phyloP scores from a whole-genome alignment of 306 rosid species.

The Datisca glomerata region DNA sequence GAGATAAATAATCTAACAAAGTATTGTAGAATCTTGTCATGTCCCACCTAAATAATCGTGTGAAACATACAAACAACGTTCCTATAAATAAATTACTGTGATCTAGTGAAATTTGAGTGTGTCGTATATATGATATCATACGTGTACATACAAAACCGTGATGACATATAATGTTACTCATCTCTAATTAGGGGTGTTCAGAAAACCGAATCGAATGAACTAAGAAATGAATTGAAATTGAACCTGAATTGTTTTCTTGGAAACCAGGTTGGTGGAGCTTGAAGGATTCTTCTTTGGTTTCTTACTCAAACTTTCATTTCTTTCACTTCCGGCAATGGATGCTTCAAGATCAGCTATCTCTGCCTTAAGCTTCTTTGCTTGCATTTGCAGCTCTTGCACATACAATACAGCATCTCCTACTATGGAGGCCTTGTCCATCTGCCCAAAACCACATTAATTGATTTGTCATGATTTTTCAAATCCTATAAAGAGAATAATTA shows the following conservation, averaged over 20 bases:
- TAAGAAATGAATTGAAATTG: background rate
- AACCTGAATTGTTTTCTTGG: slow-evolving; percentile 61
- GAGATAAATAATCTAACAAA: no score
- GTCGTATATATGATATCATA: no score
- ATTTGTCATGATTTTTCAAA: background rate
- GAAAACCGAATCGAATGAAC: no score
- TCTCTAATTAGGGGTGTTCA: no score
- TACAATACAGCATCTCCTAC: slow-evolving; percentile 67
- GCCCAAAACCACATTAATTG: background rate
- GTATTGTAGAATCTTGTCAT: no score
- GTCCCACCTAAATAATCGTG: no score
- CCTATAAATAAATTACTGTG: background rate
- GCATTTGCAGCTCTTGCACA: slow-evolving; percentile 51
- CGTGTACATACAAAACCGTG: no score
- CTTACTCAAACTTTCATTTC: slow-evolving; percentile 25
- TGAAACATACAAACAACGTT: no score
- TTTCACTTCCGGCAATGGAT: slow-evolving; percentile 29
- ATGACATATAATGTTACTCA: no score
- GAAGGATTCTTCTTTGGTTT: slow-evolving; percentile 16
- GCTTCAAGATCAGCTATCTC: slow-evolving; percentile 61
- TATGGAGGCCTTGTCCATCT: slow-evolving; percentile 95
- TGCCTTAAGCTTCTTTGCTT: slow-evolving; percentile 46
- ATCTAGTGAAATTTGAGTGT: background rate
- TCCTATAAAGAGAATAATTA: background rate
- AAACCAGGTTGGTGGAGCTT: slow-evolving; percentile 11